Conservation (phyloP, 352 stramenopile species). For the Phytophthora capsici region DNA sequence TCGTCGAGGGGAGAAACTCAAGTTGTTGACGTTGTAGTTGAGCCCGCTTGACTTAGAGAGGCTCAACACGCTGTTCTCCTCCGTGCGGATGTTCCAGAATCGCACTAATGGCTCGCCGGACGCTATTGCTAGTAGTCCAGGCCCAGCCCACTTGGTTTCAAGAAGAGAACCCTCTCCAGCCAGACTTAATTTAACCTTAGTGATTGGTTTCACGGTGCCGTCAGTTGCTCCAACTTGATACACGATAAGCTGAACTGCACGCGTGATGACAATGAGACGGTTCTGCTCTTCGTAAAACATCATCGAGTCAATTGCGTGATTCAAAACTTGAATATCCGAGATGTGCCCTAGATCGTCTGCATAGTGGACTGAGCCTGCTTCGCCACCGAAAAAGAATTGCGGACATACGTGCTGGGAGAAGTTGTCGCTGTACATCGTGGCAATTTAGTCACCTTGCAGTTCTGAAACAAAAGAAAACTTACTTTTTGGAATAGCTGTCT, state of each 20-base stretch:
- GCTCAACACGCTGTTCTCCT: conserved; percentile 93
- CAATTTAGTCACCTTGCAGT: no score
- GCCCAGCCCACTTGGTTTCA: conserved; percentile 89
- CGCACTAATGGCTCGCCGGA: conserved; percentile 90
- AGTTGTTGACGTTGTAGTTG: conserved; percentile 77
- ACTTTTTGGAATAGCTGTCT: conserved; percentile 59
- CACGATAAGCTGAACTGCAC: conserved; percentile 87
- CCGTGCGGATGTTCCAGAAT: conserved; percentile 92
- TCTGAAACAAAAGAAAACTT: neutral
- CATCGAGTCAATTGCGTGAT: conserved; percentile 90
- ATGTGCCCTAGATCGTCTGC: conserved; percentile 94
- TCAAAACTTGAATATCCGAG: conserved; percentile 87
- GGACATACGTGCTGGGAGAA: conserved; percentile 71
- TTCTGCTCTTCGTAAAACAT: conserved; percentile 87
- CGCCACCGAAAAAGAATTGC: conserved; percentile 95
- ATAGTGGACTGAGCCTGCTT: conserved; percentile 90
- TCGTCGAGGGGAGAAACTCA: conserved; percentile 91
- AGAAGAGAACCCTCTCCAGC: conserved; percentile 82
- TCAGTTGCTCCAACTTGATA: conserved; percentile 87
- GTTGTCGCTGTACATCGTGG: conserved; percentile 31
- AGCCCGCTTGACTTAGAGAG: conserved; percentile 56
- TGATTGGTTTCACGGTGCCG: conserved; percentile 82
- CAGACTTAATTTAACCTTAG: conserved; percentile 92
- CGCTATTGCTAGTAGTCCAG: conserved; percentile 89
- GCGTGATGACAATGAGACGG: conserved; percentile 92